These are phyloP conservation scores for Lophium mytilinum DNA, from an alignment of 495 filamentous ascomycete genomes.

Conservation along the genomic window DNA sequence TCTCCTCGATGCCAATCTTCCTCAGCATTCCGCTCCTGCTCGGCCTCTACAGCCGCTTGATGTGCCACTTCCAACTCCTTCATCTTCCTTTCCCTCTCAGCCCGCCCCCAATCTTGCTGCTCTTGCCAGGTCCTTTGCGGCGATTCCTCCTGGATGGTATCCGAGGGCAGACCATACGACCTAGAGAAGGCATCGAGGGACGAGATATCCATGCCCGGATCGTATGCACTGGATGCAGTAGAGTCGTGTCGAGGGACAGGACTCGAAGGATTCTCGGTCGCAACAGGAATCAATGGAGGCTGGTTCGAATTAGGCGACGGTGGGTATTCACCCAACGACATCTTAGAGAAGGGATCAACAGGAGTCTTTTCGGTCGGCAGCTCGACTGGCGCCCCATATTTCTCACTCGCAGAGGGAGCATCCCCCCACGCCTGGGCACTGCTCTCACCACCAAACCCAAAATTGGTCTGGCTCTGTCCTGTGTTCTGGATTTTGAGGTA, in stretches of 20 bases:
- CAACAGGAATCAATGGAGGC: constrained; percentile 20
- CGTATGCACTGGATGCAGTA: constrained; percentile 9
- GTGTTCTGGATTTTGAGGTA: constrained; percentile 22
- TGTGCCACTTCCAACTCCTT: constrained; percentile 9
- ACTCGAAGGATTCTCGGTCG: constrained; percentile 7
- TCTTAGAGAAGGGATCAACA: constrained; percentile 1
- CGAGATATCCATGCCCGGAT: constrained; percentile 20
- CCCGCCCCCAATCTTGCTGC: constrained; percentile 25
- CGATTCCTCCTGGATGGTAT: constrained; percentile 4
- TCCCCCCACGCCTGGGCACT: constrained; percentile 25
- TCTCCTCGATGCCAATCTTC: constrained; percentile 25
- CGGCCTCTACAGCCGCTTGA: constrained; percentile 19
- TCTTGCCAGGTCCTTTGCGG: constrained; percentile 22
- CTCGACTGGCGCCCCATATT: constrained; percentile 15
- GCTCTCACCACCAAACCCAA: constrained; percentile 22
- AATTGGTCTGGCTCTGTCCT: constrained; percentile 6
- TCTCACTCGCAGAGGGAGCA: constrained; percentile 1
- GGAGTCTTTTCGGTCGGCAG: constrained; percentile 20
- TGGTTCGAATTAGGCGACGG: constrained; percentile 7
- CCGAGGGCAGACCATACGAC: constrained; percentile 15
- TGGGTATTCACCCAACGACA: background rate
- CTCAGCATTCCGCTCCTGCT: constrained; percentile 20
- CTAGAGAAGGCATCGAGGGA: constrained; percentile 20
- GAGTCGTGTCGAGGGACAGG: constrained; percentile 11
- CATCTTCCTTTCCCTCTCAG: constrained; percentile 21